These are phyloP conservation scores for Canavalia ensiformis DNA, from an alignment of 306 rosid genomes.

Conservation along the genomic window DNA sequence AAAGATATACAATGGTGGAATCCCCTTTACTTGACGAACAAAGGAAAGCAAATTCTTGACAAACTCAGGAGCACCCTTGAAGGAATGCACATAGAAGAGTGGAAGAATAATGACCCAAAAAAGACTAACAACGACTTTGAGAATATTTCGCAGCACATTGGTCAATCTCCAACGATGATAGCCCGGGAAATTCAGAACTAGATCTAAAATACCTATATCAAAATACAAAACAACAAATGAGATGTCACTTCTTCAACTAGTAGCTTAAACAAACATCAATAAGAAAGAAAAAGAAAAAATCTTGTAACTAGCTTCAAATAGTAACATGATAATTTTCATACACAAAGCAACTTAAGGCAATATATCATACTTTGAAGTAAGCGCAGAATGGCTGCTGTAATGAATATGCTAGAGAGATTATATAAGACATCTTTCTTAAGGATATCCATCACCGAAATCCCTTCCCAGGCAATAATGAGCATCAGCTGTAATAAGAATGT, in stretches of 20 bases:
- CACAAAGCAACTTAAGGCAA: constrained; percentile 43
- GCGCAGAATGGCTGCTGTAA: constrained; percentile 94
- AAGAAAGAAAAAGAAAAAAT: neutral
- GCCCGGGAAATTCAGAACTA: constrained; percentile 87
- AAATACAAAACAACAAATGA: constrained; percentile 41
- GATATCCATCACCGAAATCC: constrained; percentile 63
- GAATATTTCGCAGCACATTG: constrained; percentile 76
- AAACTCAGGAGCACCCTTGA: constrained; percentile 49
- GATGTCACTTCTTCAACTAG: constrained; percentile 34
- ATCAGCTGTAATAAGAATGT: constrained; percentile 63
- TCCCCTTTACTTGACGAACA: constrained; percentile 60
- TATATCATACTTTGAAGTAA: constrained; percentile 80
- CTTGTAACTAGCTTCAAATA: constrained; percentile 32
- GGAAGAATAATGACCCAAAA: constrained; percentile 89
- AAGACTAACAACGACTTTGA: constrained; percentile 81
- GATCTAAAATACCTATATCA: constrained; percentile 80
- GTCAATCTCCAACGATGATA: constrained; percentile 87
- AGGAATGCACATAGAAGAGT: constrained; percentile 70
- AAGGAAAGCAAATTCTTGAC: constrained; percentile 63
- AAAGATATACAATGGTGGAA: constrained; percentile 76
- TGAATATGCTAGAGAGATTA: constrained; percentile 84
- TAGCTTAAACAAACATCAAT: constrained; percentile 30
- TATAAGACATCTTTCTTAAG: constrained; percentile 71
- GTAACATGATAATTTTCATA: constrained; percentile 30
- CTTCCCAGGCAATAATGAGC: constrained; percentile 81